Evolutionary conservation across 371 early-diverging fungal genomes (phyloP), one percentile per base, ranked within the genome.

Genomic region (Nematocida parisii): DNA sequence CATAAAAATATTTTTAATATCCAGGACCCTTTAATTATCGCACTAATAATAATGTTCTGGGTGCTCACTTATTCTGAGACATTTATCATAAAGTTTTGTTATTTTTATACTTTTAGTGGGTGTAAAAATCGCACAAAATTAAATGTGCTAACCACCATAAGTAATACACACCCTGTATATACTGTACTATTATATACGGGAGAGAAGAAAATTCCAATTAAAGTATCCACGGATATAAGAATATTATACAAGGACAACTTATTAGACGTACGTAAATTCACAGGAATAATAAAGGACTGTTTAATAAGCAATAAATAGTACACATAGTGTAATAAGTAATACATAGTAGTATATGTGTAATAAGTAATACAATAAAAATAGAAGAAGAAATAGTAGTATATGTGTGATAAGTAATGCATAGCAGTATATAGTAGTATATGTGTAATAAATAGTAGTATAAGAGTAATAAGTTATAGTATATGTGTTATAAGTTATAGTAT

Each of bases 131-230:
- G 44, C 1, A 1, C 24, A 11, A 15, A 61, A 42, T 11, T 77
- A 9, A 22, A 67, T 58, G 40, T 77, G 40, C 20, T 77, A 6
- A 77, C 80, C 4, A 70, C 33, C 18, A 9, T 77, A 5, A 47
- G 44, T 11, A 9, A 11, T 13, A 81, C 71, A 52, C 11, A 13
- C 18, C 44, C 80, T 9, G 58, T 70, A 0, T 77, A 77, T 45
- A 77, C 80, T 6, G 33, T 57, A 22, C 67, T 77, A 6, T 13
- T 70, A 13, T 77, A 77, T 61, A 40, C 40, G 15, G 57, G 27
- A 24, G 57, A 77, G 1, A 77, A 71, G 60, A 42, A 77, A 61
- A 77, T 77, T 1, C 80, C 80, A 46, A 71, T 7, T 40, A 67
- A 70, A 56, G 20, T 52, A 9, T 13, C 60, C 11, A 40, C 71